Base-by-base conservation (phyloP, 2,329 filamentous ascomycete genomes). In the Lecanicillium sp. region DNA sequence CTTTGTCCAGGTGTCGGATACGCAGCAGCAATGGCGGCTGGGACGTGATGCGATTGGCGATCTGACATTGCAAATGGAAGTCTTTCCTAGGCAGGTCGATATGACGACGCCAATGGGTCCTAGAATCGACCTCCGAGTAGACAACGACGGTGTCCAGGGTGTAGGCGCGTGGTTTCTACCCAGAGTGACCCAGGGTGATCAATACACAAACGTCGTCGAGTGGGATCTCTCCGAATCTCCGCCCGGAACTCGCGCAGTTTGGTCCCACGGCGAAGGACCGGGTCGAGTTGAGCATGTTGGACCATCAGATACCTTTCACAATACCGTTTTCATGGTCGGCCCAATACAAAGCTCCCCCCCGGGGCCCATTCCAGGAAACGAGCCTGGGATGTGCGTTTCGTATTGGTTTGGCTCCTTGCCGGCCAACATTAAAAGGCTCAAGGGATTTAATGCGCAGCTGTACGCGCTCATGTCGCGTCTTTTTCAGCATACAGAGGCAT, bases 371-470 rank as follows among this genome's bases (percentile, higher is more conserved):
- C 33, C 32, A 12, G 18, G 20, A n/a, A 19, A 35, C 16, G 13
- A 32, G 6, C 32, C 40, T 8, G 43, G 35, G 7, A 34, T 36
- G 1, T 40, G 38, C 14, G 37, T 39, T 3, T 41, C 38, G 11
- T 47, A 45, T 37, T 47, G 45, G 45, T 46, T 47, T 28, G 45
- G 45, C 5, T 14, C 30, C 12, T 28, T 47, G 4, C 45, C 43
- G 2, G 17, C 38, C 3, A 42, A 44, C 25, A 34, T 47, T 6
- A 33, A 39, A 16, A 37, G 38, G 11, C 19, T 45, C 4, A 42
- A 41, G 19, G 14, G 25, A 3, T 47, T 45, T 27, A 47, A 44
- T 13, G 38, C 36, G n/a, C 29, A 29, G 9, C 12, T 47, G n/a
- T 47, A 46, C 14, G n/a, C 12, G 13, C 40, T 32, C 5, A 42